Conservation (phyloP, 805 yeast genomes). For the Yarrowia sp. region DNA sequence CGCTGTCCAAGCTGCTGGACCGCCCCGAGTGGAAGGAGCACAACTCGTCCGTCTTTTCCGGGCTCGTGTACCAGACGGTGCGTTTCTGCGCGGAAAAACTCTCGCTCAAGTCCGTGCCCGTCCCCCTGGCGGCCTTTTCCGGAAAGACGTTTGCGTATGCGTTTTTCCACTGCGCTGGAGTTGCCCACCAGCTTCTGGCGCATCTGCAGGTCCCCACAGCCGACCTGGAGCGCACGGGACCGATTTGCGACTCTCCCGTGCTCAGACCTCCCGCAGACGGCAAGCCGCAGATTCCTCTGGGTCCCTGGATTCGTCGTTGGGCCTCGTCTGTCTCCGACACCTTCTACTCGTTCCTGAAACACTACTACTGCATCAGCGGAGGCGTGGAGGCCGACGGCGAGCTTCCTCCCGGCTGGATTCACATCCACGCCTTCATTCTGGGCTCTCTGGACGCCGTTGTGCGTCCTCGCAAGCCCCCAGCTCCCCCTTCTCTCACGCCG, state of each 20-base stretch:
- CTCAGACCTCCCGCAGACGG: conserved; percentile 1
- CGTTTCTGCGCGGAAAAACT: conserved; percentile 51
- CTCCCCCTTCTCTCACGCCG: conserved; percentile 6
- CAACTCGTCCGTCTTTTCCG: conserved; percentile 28
- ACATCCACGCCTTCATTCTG: conserved; percentile 33
- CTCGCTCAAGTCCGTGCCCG: conserved; percentile 50
- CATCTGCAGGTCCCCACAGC: conserved; percentile 35
- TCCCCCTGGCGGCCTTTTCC: conserved; percentile 60
- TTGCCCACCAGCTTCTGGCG: conserved; percentile 48
- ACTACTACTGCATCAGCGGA: conserved; percentile 39
- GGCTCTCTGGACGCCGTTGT: conserved; percentile 34
- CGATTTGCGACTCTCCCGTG: conserved; percentile 20
- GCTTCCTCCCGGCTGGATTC: conserved; percentile 33
- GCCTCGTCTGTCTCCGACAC: conserved; percentile 39
- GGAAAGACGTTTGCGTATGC: conserved; percentile 71
- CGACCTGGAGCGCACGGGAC: conserved; percentile 34
- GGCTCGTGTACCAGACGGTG: conserved; percentile 50
- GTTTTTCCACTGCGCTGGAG: conserved; percentile 53
- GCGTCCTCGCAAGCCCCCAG: conserved; percentile 35
- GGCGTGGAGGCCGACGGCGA: neutral
- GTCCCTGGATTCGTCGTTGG: conserved; percentile 43
- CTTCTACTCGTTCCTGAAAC: conserved; percentile 45
- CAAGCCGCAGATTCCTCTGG: conserved; percentile 29
- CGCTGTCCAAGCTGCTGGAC: conserved; percentile 40
- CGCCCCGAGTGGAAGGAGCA: conserved; percentile 42